phyloP scores from a whole-genome alignment of 2,329 filamentous ascomycete species.

The Talaromyces albobiverticillius region DNA sequence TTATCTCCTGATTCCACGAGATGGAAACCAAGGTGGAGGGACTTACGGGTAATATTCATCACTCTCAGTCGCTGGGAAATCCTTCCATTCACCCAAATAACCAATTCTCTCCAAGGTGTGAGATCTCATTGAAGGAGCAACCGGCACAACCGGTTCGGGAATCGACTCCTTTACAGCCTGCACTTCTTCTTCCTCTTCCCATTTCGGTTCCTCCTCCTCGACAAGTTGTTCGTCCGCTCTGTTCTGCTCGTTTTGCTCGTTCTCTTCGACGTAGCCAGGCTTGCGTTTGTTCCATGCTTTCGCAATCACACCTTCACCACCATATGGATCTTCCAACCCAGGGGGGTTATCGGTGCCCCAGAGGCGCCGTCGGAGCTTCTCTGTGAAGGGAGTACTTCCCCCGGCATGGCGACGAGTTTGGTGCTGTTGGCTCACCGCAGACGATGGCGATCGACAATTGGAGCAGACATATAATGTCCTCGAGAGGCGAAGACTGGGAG shows the following conservation, averaged over 20 bases:
- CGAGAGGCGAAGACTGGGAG: constrained; percentile 24
- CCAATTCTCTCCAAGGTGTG: constrained; percentile 56
- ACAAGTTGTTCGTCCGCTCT: constrained; percentile 7
- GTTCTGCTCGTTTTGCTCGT: not conserved
- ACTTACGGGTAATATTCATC: constrained; percentile 45
- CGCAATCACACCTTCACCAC: constrained; percentile 34
- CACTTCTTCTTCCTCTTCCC: constrained; percentile 11
- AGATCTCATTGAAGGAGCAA: constrained; percentile 50
- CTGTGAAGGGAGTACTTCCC: constrained; percentile 36
- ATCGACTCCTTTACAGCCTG: too few species aligned
- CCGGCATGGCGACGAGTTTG: constrained; percentile 35
- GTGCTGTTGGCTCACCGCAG: constrained; percentile 29
- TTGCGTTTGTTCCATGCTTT: constrained; percentile 23
- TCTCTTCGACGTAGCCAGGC: constrained; percentile 20
- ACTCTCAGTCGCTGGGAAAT: constrained; percentile 32
- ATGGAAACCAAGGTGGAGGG: not conserved
- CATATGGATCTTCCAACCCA: constrained; percentile 49
- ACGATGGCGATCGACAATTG: constrained; percentile 31
- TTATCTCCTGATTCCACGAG: too few species aligned
- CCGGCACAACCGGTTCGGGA: constrained; percentile 26
- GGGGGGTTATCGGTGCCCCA: constrained; percentile 52
- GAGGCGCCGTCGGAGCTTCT: constrained; percentile 46
- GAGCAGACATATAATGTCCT: constrained; percentile 38
- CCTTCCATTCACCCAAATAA: constrained; percentile 41
- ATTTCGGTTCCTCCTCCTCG: constrained; percentile 17